Evolutionary conservation across 2,329 filamentous ascomycete species (phyloP), one percentile per base, ranked within the genome.

Genomic region (Lachnellula subtilissima): DNA sequence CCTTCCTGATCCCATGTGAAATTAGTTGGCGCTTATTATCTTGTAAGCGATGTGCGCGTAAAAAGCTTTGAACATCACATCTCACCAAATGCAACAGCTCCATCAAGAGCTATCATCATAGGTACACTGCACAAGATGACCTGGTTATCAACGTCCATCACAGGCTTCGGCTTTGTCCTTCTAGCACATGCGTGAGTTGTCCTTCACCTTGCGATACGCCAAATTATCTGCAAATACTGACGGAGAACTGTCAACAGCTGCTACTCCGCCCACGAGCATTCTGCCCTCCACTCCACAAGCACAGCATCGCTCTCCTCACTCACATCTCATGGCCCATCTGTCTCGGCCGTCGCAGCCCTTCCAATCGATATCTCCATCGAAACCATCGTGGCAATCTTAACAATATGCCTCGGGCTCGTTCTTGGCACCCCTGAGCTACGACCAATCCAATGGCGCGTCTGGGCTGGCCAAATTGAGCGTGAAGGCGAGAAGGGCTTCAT

Each of bases 251-350:
- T 46, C 48, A 46, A 50, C 70, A 99, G 94, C 61, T 95, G 92
- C 75, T 99, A 97, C 75, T 99, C 94, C 51, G 91, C 92, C 48
- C 89, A 96, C 73, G 94, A 99, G 75, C 89, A 96, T 75, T 88
- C 90, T 6, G 79, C 85, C 22, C 82, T 96, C 50, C 83, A 86
- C 64, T 82, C 86, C 54, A 78, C 79, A 64, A 74, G 75, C 52
- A 76, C 78, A 50, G 76, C 78, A 36, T 72, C 78, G 52, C 70
- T 76, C 45, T 74, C 76, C 32, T 70, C 77, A 43, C 67, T 75
- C 4, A 67, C 75, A 25, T 71, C 78, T 4, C 73, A 76, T 32
- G 67, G 73, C 19, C 68, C 74, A 14, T 66, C 75, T 2, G 63
- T 72, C 51, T 68, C 73, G 55, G 61, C 70, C 61, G 56, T 71